phyloP scores from a whole-genome alignment of 2,329 filamentous ascomycete genomes.

The Aspergillus viridinutans region DNA sequence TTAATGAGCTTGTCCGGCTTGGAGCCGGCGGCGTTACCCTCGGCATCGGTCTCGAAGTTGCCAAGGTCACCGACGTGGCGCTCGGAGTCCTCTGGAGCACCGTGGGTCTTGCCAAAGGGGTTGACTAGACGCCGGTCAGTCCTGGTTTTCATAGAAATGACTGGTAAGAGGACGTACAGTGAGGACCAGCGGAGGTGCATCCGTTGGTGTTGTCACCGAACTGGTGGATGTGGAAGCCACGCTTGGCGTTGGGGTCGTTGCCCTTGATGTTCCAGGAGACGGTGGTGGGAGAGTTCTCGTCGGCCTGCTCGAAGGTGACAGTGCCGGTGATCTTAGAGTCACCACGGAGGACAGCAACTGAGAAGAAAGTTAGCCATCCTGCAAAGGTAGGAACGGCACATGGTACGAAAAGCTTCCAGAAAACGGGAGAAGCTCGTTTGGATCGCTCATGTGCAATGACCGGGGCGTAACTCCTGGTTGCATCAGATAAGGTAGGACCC shows the following conservation, averaged over 20 bases:
- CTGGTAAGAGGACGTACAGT: slow-evolving; percentile 64
- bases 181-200: slow-evolving; percentile 95
- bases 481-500: not conserved
- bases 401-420: slow-evolving; percentile 7
- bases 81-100: slow-evolving; percentile 72
- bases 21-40: slow-evolving; percentile 84
- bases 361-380: slow-evolving; percentile 8
- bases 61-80: slow-evolving; percentile 97
- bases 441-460: not conserved
- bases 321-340: slow-evolving; percentile 93
- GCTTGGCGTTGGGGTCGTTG: slow-evolving; percentile 91
- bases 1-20: slow-evolving; percentile 80
- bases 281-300: slow-evolving; percentile 76
- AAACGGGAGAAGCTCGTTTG: not conserved
- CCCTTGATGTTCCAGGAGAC: slow-evolving; percentile 90
- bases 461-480: not conserved
- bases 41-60: slow-evolving; percentile 91
- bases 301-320: slow-evolving; percentile 89
- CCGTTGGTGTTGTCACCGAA: slow-evolving; percentile 99
- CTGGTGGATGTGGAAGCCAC: slow-evolving; percentile 97
- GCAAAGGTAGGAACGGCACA: not conserved
- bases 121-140: slow-evolving; percentile 63
- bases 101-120: slow-evolving; percentile 88
- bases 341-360: slow-evolving; percentile 95
- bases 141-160: not conserved